Base-by-base conservation (phyloP, 345 rosid genomes). In the Citrus glauca region DNA sequence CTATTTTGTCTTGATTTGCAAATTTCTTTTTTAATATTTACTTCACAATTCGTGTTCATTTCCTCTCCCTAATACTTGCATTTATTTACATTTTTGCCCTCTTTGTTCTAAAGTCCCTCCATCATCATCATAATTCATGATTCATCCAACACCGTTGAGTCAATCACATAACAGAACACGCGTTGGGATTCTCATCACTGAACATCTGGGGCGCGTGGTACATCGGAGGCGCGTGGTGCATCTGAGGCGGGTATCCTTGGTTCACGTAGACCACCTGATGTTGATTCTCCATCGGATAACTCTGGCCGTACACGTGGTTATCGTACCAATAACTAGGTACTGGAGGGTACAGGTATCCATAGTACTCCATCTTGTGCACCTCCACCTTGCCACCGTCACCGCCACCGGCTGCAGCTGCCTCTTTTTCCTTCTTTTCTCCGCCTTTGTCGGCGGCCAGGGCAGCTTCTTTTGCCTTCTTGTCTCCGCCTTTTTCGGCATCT, bases 141-240 rank as follows among this genome's bases (percentile, higher is more conserved):
- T 53, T 53, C 22, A 17, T 53, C 22, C 7, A 65, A 65, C 73
- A 7, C 71, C 42, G 24, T 27, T 19, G 48, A 38, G 16, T 24
- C 69, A 16, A 10, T 94, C 83, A 92, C 95, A 94, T 93, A 13
- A 95, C 65, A 53, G 91, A 89, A 69, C 98, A 95, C 0, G 91
- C 90, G 63, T 95, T 91, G 6, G 98, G 98, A 83, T 95, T 93
- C 88, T 95, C 98, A 71, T 95, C 98, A 60, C 98, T 93, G 73
- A 95, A 93, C 90, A 94, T 85, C 84, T 92, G 91, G 5, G 97
- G 94, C 32, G 93, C 88, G 35, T 86, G 86, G 70, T 86, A 86
- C 73, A 84, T 82, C 14, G 81, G 66, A 45, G 84, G 90, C 50
- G 3, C 87, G 35, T 86, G 86, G 63, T 86, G 85, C 75, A 83